Evolutionary conservation across 148 eudicot genomes (phyloP), one percentile per base, ranked within the genome.

Genomic region (Salicornia ramosissima): DNA sequence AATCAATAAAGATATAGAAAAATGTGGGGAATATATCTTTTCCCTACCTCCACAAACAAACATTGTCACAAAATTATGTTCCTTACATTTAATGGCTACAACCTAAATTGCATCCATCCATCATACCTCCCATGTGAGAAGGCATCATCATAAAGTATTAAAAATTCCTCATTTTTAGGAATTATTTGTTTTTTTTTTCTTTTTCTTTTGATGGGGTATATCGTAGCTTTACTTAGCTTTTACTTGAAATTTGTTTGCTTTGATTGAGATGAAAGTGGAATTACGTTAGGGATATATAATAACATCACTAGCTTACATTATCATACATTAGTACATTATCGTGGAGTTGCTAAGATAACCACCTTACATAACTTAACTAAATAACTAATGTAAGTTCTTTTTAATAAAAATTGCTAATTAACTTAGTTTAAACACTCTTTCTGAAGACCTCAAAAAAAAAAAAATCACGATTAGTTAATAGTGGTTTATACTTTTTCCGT

Each of bases 31-130:
- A 49, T 4, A 4, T 14, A 22, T 67, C 66, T 67, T 59, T 67
- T 67, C 24, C 28, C 30, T 28, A 49, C 61, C 34, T 33, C 78
- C 72, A 61, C 78, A 59, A 74, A 61, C 78, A 59, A 74, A 58
- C 46, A 28, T 67, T 40, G 51, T 29, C 61, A 36, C 65, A 51
- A 55, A 65, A 16, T 21, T 67, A 59, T 74, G 72, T 70, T 68
- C 67, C 65, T 14, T 7, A 64, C 21, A 53, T 25, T 59, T 74
- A 49, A 67, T 74, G 68, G 14, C 46, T 68, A 74, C 68, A 42
- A 51, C 30, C 24, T 13, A 33, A 30, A 64, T 14, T 66, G 36
- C 10, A 49, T 59, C 51, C 66, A 49, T 59, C 51, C 66, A 59
- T 67, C 13, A 31, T 46, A 67, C 51, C 21, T 26, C 43, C 68